Evolutionary conservation across 2,329 filamentous ascomycete genomes (phyloP).

Genomic region (Penicillium hesseltinei): DNA sequence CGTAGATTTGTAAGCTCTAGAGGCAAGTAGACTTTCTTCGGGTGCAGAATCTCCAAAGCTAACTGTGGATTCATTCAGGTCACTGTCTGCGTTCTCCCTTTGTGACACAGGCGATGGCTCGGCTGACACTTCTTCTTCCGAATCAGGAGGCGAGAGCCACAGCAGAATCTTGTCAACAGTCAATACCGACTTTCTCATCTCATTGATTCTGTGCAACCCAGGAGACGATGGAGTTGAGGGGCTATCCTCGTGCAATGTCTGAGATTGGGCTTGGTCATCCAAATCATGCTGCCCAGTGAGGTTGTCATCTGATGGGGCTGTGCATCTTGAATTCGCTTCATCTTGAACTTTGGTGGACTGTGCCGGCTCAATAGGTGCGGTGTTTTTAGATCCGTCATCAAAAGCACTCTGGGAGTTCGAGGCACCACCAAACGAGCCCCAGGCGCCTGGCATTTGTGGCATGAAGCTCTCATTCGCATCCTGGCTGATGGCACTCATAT

Average conservation of each 20-base stretch:
- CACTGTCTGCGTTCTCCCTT: conserved; percentile 14
- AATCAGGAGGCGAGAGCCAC: conserved; percentile 35
- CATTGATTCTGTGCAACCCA: conserved; percentile 22
- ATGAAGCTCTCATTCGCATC: conserved; percentile 30
- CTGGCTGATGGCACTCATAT: conserved; percentile 57
- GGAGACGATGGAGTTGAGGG: conserved; percentile 18
- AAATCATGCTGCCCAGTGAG: conserved; percentile 11
- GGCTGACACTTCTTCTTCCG: conserved; percentile 9
- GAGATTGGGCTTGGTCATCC: conserved; percentile 8
- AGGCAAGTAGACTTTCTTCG: conserved; percentile 27
- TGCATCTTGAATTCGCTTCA: conserved; percentile 33
- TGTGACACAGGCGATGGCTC: conserved; percentile 9
- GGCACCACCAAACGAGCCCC: conserved; percentile 34
- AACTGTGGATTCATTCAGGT: conserved; percentile 22
- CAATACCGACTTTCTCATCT: conserved; percentile 37
- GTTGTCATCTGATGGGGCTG: conserved; percentile 18
- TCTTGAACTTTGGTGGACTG: conserved; percentile 9
- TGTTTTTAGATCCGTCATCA: conserved; percentile 4
- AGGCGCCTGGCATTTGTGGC: conserved; percentile 44
- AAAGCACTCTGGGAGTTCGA: not conserved
- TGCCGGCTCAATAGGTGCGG: not conserved
- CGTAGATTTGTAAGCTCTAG: conserved; percentile 22
- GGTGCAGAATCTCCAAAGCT: conserved; percentile 22
- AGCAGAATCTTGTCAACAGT: conserved; percentile 35
- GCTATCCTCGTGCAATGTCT: conserved; percentile 14